Evolutionary conservation across 371 early-diverging fungal species (phyloP).

Genomic region (Batrachochytrium dendrobatidis): DNA sequence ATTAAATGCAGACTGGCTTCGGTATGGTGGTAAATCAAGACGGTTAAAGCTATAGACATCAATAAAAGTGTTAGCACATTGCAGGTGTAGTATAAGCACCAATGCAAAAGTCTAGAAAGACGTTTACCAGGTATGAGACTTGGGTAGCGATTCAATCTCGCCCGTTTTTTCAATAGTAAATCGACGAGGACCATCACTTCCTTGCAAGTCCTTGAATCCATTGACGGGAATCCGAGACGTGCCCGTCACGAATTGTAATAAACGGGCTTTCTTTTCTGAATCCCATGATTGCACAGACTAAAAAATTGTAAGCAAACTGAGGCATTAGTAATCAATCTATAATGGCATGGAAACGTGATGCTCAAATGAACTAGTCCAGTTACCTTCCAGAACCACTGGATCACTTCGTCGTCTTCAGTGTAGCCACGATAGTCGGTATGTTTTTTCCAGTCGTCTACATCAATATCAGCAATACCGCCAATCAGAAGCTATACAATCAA

Average conservation of each 20-base stretch:
- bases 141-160: conserved; percentile 78
- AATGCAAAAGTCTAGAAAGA: conserved; percentile 8
- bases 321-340: neutral
- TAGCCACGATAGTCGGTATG: conserved; percentile 96
- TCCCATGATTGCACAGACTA: conserved; percentile 79
- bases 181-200: conserved; percentile 90
- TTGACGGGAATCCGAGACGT: conserved; percentile 97
- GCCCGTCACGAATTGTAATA: conserved; percentile 97
- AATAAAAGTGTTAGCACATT: neutral
- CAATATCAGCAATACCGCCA: conserved; percentile 96
- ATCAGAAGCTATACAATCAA: conserved; percentile 66
- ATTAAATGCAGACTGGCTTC: conserved; percentile 51
- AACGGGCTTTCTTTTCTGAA: conserved; percentile 85
- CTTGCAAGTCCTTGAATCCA: conserved; percentile 96
- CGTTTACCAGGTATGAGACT: conserved; percentile 88
- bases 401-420: conserved; percentile 89
- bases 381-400: conserved; percentile 97
- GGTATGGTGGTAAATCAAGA: conserved; percentile 91
- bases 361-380: neutral
- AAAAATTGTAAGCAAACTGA: neutral
- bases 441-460: conserved; percentile 99
- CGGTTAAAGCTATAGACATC: conserved; percentile 76
- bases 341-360: neutral
- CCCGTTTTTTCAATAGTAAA: conserved; percentile 95
- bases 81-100: conserved; percentile 1